A percentile compares a stretch with the other conserved stretches of the same genome.
Evolutionary conservation across 2,329 filamentous ascomycete species (phyloP).

Genomic region (Metarhizium album): DNA sequence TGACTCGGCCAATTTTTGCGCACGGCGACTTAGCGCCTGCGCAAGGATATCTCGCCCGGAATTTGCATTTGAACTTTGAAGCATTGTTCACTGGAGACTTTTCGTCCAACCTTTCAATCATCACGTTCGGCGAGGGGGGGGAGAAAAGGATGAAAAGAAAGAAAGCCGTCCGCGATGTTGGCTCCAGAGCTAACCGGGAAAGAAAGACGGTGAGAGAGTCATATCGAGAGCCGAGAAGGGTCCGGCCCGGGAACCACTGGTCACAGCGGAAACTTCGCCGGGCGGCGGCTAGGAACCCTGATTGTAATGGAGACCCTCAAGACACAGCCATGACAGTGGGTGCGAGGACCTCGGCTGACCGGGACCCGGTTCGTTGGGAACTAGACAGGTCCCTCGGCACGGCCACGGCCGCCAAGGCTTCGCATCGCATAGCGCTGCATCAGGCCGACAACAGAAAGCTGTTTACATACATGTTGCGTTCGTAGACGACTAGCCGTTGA

Average conservation of each 20-base stretch:
- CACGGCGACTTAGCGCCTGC: constrained; percentile 2
- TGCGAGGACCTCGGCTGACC: too few species aligned
- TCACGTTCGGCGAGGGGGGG: neutral
- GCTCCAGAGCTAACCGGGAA: neutral
- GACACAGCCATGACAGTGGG: too few species aligned
- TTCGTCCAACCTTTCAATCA: constrained; percentile 1
- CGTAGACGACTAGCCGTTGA: too few species aligned
- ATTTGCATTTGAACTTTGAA: constrained; percentile 1
- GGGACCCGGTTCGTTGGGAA: too few species aligned
- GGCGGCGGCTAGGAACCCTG: neutral
- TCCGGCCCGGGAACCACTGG: neutral
- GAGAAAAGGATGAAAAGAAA: too few species aligned
- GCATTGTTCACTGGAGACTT: neutral
- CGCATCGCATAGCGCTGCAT: neutral
- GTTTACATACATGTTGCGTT: too few species aligned
- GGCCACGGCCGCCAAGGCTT: neutral
- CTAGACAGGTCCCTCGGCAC: neutral
- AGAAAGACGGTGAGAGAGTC: neutral
- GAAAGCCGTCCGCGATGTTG: neutral
- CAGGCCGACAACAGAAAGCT: too few species aligned
- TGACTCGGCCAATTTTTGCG: constrained; percentile 5
- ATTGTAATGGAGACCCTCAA: neutral
- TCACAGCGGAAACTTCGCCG: neutral
- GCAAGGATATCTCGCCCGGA: constrained; percentile 2
- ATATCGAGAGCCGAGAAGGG: too few species aligned